A percentile compares a stretch with the other conserved stretches of the same genome.
Conservation (phyloP, 352 stramenopile species). For the Phytopythium boreale region DNA sequence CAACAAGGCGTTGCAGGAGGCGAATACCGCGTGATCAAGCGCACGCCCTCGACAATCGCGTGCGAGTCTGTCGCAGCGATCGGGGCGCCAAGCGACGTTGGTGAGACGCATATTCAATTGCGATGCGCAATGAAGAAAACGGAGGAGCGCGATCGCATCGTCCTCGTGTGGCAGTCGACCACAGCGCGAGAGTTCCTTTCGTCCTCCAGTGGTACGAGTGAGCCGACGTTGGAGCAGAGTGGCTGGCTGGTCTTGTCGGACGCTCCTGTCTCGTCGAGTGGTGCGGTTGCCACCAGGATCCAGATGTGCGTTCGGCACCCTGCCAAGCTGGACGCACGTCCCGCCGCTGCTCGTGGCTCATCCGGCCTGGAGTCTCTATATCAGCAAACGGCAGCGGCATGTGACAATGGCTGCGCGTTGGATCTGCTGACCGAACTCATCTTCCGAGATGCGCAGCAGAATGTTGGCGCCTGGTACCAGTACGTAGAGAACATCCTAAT, state of each 20-base stretch:
- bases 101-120: constrained; percentile 20
- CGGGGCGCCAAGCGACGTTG: constrained; percentile 18
- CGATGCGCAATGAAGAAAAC: constrained; percentile 33
- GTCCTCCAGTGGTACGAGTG: background rate
- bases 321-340: background rate
- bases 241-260: constrained; percentile 34
- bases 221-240: constrained; percentile 21
- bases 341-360: background rate
- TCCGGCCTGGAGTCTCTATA: constrained; percentile 3
- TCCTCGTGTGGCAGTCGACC: constrained; percentile 24
- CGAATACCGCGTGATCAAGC: constrained; percentile 28
- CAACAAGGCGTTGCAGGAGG: constrained; percentile 30
- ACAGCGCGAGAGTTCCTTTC: background rate
- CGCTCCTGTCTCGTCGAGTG: constrained; percentile 1
- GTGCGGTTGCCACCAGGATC: constrained; percentile 26
- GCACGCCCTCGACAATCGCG: constrained; percentile 25
- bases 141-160: constrained; percentile 17
- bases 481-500: constrained; percentile 59
- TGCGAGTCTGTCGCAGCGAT: constrained; percentile 38
- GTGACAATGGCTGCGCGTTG: background rate
- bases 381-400: background rate
- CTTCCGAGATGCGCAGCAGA: constrained; percentile 35
- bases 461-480: constrained; percentile 38
- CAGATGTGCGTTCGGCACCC: constrained; percentile 38
- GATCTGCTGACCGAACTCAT: constrained; percentile 36